Evolutionary conservation across 805 yeast genomes (phyloP), one percentile per base, ranked within the genome.

Genomic region (Metschnikowia sp.): DNA sequence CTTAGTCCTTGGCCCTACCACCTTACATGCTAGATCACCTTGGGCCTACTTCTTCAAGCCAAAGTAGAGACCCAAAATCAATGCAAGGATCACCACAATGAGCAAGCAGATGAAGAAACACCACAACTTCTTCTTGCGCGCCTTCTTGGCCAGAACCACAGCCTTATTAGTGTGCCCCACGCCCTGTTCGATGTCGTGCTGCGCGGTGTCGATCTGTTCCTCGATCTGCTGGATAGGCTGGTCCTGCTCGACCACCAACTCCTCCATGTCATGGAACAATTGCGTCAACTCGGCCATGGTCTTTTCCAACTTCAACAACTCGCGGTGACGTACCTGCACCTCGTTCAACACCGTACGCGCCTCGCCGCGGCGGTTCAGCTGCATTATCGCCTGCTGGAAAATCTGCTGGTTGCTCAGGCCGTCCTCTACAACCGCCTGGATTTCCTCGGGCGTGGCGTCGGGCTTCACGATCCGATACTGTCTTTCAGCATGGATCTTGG

Each of bases 281-380:
- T 88, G 96, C 36, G 95, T 88, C 69, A 94, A 81, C 70, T 94
- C 99, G 33, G 92, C 89, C 87, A 94, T 90, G 50, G 96, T 86
- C 72, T 88, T 84, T 71, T 92, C 98, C 69, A 94, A 85, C 75
- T 89, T 88, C 73, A 88, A 86, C 62, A 94, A 82, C 73, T 94
- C 98, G 65, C 86, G 84, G 74, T 94, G 98, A 73, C 99, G 84
- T 43, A 87, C 83, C 72, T 92, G 97, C 48, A 94, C 98, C 72
- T 94, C 98, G 61, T 89, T 88, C 59, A 94, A 78, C 2, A 95
- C 98, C 32, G 97, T 83, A 67, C 94, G 82, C 37, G 98, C 97
- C 71, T 94, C 97, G 58, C 96, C 96, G 63, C 90, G 81, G 70
- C 96, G 84, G 64, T 88, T 87, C 45, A 90, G 84, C 69, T 86